Evolutionary conservation across 2,329 filamentous ascomycete species (phyloP).

Genomic region (Trichoderma afroharzianum): DNA sequence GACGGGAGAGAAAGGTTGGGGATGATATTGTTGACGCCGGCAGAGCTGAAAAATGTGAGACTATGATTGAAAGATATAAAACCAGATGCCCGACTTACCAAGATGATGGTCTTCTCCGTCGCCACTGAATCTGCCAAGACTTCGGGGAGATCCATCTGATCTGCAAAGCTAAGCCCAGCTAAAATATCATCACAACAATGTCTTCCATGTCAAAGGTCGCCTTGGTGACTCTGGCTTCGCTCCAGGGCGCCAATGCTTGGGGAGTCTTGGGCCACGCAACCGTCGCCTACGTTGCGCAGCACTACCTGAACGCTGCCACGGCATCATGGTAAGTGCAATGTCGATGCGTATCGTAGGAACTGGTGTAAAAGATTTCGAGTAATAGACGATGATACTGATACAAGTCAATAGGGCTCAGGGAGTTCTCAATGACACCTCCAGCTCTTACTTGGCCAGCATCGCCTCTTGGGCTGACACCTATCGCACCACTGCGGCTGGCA

Average conservation of each 20-base stretch:
- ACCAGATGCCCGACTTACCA: not conserved
- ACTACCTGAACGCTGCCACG: constrained; percentile 44
- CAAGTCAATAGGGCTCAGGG: constrained; percentile 20
- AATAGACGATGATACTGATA: not conserved
- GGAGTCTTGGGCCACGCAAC: constrained; percentile 48
- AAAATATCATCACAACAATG: constrained; percentile 5
- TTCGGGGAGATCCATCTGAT: not conserved
- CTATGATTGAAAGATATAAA: not conserved
- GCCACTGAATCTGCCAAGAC: not conserved
- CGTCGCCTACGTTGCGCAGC: constrained; percentile 50
- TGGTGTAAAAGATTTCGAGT: not conserved
- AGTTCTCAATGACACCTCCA: constrained; percentile 40
- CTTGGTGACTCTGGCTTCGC: constrained; percentile 17
- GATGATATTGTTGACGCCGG: not conserved
- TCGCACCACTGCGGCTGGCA: constrained; percentile 43
- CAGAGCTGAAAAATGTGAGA: not conserved
- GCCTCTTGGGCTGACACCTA: constrained; percentile 45
- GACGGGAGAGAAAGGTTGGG: not conserved
- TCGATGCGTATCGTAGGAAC: not conserved
- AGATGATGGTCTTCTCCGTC: not conserved
- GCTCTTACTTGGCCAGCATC: constrained; percentile 46
- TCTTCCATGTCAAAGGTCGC: constrained; percentile 15
- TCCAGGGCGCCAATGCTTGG: constrained; percentile 33
- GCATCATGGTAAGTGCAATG: constrained; percentile 21
- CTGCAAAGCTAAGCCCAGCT: not conserved